Percentiles rank a stretch among this genome's conserved stretches.
phyloP scores from a whole-genome alignment of 441 rosid genomes.

The Pelargonium cotyledonis region DNA sequence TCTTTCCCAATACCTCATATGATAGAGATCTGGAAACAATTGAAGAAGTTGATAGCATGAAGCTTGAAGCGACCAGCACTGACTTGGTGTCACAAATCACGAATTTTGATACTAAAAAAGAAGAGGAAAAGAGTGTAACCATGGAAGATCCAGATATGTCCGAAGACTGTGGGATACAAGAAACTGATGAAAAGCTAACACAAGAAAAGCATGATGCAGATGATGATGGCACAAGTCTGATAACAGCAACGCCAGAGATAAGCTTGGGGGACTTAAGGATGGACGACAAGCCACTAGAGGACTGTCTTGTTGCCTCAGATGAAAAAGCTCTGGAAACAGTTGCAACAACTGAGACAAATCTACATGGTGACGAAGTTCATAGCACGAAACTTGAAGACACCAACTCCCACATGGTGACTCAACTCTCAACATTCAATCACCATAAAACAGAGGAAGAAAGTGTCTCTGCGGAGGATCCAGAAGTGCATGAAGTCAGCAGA shows the following conservation, averaged over 20 bases:
- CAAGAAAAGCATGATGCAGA: conserved; percentile 4
- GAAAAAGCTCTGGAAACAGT: background rate
- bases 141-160: conserved; percentile 4
- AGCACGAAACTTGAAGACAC: background rate
- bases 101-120: background rate
- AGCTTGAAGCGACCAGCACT: background rate
- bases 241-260: conserved; percentile 8
- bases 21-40: conserved; percentile 7
- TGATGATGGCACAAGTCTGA: background rate
- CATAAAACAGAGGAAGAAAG: conserved; percentile 3
- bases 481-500: background rate
- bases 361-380: background rate
- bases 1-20: conserved; percentile 5
- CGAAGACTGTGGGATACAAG: background rate
- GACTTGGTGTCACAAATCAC: conserved; percentile 5
- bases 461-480: background rate
- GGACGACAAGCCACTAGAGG: conserved; percentile 6
- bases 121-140: conserved; percentile 4
- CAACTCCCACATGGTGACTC: background rate
- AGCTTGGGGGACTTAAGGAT: background rate
- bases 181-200: background rate
- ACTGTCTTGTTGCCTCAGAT: background rate
- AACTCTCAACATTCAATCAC: background rate
- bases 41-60: conserved; percentile 3
- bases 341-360: background rate